phyloP scores from a whole-genome alignment of 164 flowering plant species.

The Vitis rupestris region DNA sequence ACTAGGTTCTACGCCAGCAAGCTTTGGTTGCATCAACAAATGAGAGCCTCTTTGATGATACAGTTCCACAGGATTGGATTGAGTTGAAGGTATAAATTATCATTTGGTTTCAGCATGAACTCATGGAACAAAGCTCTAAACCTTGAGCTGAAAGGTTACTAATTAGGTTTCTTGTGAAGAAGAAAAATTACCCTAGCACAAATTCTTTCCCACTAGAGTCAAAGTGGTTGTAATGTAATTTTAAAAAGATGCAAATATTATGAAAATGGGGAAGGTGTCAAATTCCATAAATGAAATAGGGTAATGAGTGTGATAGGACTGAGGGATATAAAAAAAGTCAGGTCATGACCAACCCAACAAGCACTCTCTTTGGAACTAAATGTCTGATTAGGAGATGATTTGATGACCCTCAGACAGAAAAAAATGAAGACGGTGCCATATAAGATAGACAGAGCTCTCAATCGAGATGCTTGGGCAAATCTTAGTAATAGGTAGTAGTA shows the following conservation, averaged over 20 bases:
- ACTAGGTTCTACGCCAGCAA: conserved; percentile 81
- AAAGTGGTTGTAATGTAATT: no score
- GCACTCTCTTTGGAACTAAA: conserved; percentile 38
- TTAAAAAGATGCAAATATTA: no score
- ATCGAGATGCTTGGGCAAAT: conserved; percentile 47
- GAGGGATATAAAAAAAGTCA: conserved; percentile 19
- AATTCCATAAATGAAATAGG: conserved; percentile 14
- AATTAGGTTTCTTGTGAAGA: not conserved
- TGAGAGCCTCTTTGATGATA: conserved; percentile 55
- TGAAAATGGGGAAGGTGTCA: no score
- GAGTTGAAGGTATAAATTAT: not conserved
- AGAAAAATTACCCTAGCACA: no score
- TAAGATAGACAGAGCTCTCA: conserved; percentile 37
- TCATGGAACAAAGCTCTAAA: not conserved
- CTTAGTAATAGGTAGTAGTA: conserved; percentile 30
- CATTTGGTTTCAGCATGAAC: not conserved
- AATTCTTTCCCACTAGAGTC: no score
- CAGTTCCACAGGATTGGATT: not conserved
- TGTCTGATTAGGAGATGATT: conserved; percentile 36
- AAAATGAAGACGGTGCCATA: conserved; percentile 43
- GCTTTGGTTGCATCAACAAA: conserved; percentile 58
- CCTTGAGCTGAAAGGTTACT: not conserved
- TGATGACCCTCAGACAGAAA: conserved; percentile 38
- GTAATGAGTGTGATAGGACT: conserved; percentile 28
- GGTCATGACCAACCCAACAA: conserved; percentile 37